Base-by-base conservation (phyloP, 2,329 filamentous ascomycete genomes). In the Nothophaeocryptopus gaeumannii region DNA sequence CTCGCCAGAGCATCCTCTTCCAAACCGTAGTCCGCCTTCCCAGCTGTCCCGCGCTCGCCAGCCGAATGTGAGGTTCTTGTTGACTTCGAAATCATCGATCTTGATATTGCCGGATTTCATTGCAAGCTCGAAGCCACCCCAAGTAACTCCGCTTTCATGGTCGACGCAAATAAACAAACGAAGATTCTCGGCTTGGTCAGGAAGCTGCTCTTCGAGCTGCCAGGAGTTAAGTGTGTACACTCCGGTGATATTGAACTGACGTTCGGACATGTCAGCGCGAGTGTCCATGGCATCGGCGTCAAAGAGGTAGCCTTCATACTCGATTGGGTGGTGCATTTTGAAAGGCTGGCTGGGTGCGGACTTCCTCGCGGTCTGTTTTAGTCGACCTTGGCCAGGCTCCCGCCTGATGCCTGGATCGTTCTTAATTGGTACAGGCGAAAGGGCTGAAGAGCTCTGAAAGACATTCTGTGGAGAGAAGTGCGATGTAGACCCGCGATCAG, bases 51-150 rank as follows among this genome's bases (percentile, higher is more conserved):
- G 53, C 12, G 68, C 58, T 8, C 68, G 67, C 67, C 67, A 70
- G 7, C 61, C 62, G 30, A 63, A 61, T 0, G 40, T 40, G 12
- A 61, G 36, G 3, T 29, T 46, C 8, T 42, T 41, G n/a, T 52
- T 16, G 55, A 61, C 5, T 46, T 56, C 10, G 31, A 59, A 45
- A 13, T 69, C 43, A 5, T 66, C 48, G 30, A 78, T 65, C 31
- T 66, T 65, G n/a, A 79, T 59, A 2, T 79, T 59, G 1, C 76
- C 74, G 34, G 64, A 50, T 33, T 75, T 65, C 7, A 71, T 47
- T 0, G 71, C 72, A 4, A 77, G 64, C 37, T 73, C 65, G 54
- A 79, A 79, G 1, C 55, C 60, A 0, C 72, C 75, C 76, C 77
- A 80, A 7, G 78, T 68, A 5, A 59, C 62, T 10, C 70, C 70